Conservation (phyloP, 2,329 filamentous ascomycete genomes). For the Cladosporium sp. region DNA sequence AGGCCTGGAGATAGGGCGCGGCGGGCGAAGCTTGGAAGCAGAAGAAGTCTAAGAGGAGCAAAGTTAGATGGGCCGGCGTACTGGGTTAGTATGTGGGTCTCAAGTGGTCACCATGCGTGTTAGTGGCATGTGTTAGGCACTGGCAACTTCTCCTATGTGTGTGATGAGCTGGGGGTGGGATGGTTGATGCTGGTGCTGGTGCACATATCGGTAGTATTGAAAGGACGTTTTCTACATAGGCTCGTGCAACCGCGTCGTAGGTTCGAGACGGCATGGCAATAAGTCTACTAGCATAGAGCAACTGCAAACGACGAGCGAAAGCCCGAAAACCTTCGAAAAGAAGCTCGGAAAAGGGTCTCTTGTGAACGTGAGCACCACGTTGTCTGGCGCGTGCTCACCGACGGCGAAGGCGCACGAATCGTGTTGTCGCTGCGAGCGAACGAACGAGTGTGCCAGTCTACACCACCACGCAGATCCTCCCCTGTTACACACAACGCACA, state of each 20-base stretch:
- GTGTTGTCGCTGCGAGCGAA: background rate
- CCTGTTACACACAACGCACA: background rate
- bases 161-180: background rate
- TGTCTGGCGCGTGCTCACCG: background rate
- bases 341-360: background rate
- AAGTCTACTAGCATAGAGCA: background rate
- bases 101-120: background rate
- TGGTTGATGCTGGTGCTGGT: background rate
- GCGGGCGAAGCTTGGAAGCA: constrained; percentile 5
- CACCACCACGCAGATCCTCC: constrained; percentile 5
- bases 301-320: background rate
- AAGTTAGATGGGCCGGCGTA: background rate
- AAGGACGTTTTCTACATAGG: no score
- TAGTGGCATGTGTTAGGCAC: background rate
- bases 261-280: no score
- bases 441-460: background rate
- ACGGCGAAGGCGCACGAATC: background rate
- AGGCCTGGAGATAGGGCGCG: constrained; percentile 4
- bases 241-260: background rate
- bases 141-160: constrained; percentile 2
- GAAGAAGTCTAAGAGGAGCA: background rate
- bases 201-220: background rate
- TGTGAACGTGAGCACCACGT: background rate
- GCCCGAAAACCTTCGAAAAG: background rate
- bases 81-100: background rate